Base-by-base conservation (phyloP, 108 stramenopile species). In the Mediolabrus comicus region DNA sequence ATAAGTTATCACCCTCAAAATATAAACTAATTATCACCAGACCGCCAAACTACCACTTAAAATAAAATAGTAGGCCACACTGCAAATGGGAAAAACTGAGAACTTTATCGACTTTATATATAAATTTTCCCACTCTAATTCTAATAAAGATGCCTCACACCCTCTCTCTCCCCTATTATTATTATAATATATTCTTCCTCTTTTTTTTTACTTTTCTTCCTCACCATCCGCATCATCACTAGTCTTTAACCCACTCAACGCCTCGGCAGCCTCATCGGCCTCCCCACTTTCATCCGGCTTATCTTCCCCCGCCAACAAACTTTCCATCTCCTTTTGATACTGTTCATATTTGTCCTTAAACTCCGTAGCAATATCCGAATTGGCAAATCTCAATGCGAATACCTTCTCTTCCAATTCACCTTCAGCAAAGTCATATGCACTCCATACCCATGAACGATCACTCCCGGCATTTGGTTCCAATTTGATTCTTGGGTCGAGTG, bases 361-460 rank as follows among this genome's bases (percentile, higher is more conserved):
- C 59, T 88, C 90, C 19, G 79, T 58, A 26, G 99, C 99, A 43
- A 85, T 80, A 34, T 98, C 97, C 3, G 92, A 86, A 77, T 97
- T 89, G 24, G 92, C 91, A 75, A 99, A 98, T 53, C 96, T 82
- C 66, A 98, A 66, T 16, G 97, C 97, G 72, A 99, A 99, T 57
- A 97, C 95, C 13, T 93, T 96, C 82, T 98, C 98, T 59, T 83
- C 85, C 73, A 79, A 75, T 54, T 91, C 92, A 26, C 97, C 97
- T 16, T 97, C 97, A 2, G 96, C 79, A 83, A 97, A 99, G 79
- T 99, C 99, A 73, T 84, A 97, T 51, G 97, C 98, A 38, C 83
- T 90, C 97, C 98, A 99, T 25, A 99, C 98, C 98, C 98, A 98
- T 9, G 93, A 92, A 43, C 98, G 79, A 71, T 99, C 99, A 25